A percentile compares a stretch with the other conserved stretches of the same genome.
Evolutionary conservation across 176 grass and related monocot genomes (phyloP).

Genomic region (Rhynchospora tenuis): DNA sequence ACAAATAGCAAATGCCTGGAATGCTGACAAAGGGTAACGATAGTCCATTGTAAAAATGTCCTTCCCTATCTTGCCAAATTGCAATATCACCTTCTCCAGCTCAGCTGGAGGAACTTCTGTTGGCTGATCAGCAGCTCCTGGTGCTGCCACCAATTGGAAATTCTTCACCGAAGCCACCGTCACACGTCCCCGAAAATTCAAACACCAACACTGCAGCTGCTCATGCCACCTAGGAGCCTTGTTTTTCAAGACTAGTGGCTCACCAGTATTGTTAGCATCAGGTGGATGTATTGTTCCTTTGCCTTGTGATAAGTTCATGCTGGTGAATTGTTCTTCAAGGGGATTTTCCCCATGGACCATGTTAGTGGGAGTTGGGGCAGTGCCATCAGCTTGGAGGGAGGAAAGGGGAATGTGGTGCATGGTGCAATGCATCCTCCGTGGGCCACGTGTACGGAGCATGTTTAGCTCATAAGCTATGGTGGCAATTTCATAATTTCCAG

Average conservation of each 20-base stretch:
- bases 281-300: slow-evolving; percentile 50
- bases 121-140: slow-evolving; percentile 45
- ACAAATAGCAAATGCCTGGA: slow-evolving; percentile 94
- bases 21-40: slow-evolving; percentile 77
- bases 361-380: slow-evolving; percentile 59
- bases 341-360: slow-evolving; percentile 60
- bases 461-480: slow-evolving; percentile 85
- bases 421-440: slow-evolving; percentile 91
- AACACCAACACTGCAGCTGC: slow-evolving; percentile 97
- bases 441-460: slow-evolving; percentile 86
- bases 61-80: slow-evolving; percentile 97
- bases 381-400: slow-evolving; percentile 60
- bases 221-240: slow-evolving; percentile 95
- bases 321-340: slow-evolving; percentile 42
- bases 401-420: slow-evolving; percentile 70
- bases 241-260: slow-evolving; percentile 75
- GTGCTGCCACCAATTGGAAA: slow-evolving; percentile 76
- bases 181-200: slow-evolving; percentile 93
- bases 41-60: slow-evolving; percentile 99
- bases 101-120: slow-evolving; percentile 41
- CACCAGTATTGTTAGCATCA: slow-evolving; percentile 7
- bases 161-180: slow-evolving; percentile 97
- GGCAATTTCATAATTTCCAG: slow-evolving; percentile 80
- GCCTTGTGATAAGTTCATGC: slow-evolving; percentile 19
- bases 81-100: slow-evolving; percentile 91